Evolutionary conservation across 176 grass and related monocot genomes (phyloP).

Genomic region (Ampelocalamus luodianensis): DNA sequence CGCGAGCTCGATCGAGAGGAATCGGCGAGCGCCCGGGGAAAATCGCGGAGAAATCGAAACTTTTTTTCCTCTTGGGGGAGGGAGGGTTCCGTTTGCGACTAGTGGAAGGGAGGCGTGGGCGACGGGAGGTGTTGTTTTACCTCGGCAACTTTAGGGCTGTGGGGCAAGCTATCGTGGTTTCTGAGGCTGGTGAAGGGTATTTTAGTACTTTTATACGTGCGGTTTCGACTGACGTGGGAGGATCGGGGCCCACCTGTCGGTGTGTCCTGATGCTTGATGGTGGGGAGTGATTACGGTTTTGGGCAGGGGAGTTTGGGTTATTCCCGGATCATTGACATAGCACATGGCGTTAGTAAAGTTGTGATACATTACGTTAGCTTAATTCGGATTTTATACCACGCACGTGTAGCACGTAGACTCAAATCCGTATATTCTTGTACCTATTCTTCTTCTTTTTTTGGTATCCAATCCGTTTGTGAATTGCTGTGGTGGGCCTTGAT

Average conservation of each 20-base stretch:
- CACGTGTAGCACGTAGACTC: too few relatives aligned
- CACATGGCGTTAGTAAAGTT: too few relatives aligned
- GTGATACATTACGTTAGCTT: too few relatives aligned
- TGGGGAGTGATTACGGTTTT: slow-evolving; percentile 8
- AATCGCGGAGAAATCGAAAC: slow-evolving; percentile 41
- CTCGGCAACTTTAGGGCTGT: slow-evolving; percentile 50
- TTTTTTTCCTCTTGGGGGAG: not conserved
- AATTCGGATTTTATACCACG: too few relatives aligned
- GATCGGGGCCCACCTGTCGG: not conserved
- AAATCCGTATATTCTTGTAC: too few relatives aligned
- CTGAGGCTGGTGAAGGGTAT: not conserved
- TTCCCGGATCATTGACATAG: not conserved
- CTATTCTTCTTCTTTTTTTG: too few relatives aligned
- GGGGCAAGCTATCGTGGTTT: slow-evolving; percentile 39
- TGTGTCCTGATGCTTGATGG: not conserved
- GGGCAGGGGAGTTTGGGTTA: not conserved
- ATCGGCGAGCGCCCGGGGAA: slow-evolving; percentile 12
- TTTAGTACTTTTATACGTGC: not conserved
- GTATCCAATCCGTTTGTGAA: too few relatives aligned
- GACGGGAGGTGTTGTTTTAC: slow-evolving; percentile 55
- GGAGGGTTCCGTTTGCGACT: slow-evolving; percentile 47
- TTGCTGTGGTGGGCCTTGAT: too few relatives aligned
- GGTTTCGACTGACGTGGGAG: not conserved
- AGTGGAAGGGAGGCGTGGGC: slow-evolving; percentile 22
- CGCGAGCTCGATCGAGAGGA: slow-evolving; percentile 42